phyloP scores from a whole-genome alignment of 192 early-diverging fungal genomes.

The Coemansia sp. region DNA sequence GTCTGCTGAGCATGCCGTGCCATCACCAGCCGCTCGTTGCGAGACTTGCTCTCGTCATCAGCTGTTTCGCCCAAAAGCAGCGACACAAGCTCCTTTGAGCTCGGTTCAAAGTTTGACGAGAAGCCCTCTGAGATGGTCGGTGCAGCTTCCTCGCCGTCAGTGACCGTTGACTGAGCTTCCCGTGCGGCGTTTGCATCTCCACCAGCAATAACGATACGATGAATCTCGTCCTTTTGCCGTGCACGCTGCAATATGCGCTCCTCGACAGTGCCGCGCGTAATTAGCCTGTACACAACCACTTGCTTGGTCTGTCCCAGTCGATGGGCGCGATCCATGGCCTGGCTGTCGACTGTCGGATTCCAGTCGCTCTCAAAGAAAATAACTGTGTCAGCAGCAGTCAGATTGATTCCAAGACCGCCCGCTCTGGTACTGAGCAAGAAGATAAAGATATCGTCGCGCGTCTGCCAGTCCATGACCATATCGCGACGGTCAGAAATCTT shows the following conservation, averaged over 20 bases:
- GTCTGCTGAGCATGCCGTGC: slow-evolving; percentile 40
- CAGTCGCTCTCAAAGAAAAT: slow-evolving; percentile 88
- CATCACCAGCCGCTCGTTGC: slow-evolving; percentile 28
- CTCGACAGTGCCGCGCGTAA: slow-evolving; percentile 80
- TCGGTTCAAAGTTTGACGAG: slow-evolving; percentile 65
- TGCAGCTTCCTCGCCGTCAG: slow-evolving; percentile 4
- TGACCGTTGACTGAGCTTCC: slow-evolving; percentile 8
- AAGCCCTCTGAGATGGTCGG: slow-evolving; percentile 23
- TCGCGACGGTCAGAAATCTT: slow-evolving; percentile 84
- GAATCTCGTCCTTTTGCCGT: slow-evolving; percentile 89
- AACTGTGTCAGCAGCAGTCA: slow-evolving; percentile 86
- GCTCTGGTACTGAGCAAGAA: slow-evolving; percentile 83
- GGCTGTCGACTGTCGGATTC: slow-evolving; percentile 90
- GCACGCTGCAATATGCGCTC: slow-evolving; percentile 78
- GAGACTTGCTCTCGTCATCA: slow-evolving; percentile 31
- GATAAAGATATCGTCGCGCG: slow-evolving; percentile 78
- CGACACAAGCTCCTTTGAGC: slow-evolving; percentile 86
- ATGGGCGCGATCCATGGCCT: slow-evolving; percentile 89
- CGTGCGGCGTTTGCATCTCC: slow-evolving; percentile 70
- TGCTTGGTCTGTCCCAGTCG: slow-evolving; percentile 81
- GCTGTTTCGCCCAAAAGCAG: slow-evolving; percentile 73
- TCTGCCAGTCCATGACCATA: slow-evolving; percentile 94
- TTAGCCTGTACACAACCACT: slow-evolving; percentile 79
- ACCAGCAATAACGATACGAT: slow-evolving; percentile 91
- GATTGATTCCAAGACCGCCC: slow-evolving; percentile 86